Percentiles rank a stretch among this genome's conserved stretches.
Conservation (phyloP, 163 green algal species). For the Chlorella variabilis region DNA sequence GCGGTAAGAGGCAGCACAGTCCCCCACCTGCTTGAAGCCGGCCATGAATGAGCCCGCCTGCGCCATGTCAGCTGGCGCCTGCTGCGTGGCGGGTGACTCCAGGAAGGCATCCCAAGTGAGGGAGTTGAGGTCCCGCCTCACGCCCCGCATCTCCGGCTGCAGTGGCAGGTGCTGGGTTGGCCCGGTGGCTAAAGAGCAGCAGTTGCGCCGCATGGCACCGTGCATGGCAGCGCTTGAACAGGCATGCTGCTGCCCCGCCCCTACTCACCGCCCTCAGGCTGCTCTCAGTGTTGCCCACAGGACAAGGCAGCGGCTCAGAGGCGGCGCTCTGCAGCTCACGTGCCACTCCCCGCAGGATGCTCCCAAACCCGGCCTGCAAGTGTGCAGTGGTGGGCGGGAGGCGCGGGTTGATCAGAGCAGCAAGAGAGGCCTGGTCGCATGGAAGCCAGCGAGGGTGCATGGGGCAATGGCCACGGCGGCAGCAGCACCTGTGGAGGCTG, state of each 20-base stretch:
- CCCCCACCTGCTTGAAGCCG: constrained; percentile 31
- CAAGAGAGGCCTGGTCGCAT: too few relatives aligned
- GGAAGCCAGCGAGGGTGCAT: too few relatives aligned
- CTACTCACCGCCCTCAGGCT: neutral
- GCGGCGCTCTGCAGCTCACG: constrained; percentile 19
- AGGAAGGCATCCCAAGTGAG: constrained; percentile 27
- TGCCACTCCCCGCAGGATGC: neutral
- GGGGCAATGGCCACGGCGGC: too few relatives aligned
- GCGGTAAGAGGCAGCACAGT: neutral
- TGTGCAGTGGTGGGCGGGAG: neutral
- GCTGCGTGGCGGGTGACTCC: neutral
- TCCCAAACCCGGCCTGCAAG: neutral
- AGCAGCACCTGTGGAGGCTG: too few relatives aligned
- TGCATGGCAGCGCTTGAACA: too few relatives aligned
- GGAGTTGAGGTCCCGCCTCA: neutral
- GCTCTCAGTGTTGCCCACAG: neutral
- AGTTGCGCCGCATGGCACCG: too few relatives aligned
- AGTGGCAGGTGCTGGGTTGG: neutral
- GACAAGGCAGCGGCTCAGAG: neutral
- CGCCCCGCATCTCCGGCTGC: neutral
- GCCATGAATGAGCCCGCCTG: constrained; percentile 4
- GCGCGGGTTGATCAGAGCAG: too few relatives aligned
- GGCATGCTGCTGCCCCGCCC: too few relatives aligned
- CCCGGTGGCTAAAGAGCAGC: too few relatives aligned
- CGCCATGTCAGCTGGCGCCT: neutral